These are phyloP conservation scores for Boletus sensibilis DNA, from an alignment of 768 basidiomycete species.

Conservation along the genomic window DNA sequence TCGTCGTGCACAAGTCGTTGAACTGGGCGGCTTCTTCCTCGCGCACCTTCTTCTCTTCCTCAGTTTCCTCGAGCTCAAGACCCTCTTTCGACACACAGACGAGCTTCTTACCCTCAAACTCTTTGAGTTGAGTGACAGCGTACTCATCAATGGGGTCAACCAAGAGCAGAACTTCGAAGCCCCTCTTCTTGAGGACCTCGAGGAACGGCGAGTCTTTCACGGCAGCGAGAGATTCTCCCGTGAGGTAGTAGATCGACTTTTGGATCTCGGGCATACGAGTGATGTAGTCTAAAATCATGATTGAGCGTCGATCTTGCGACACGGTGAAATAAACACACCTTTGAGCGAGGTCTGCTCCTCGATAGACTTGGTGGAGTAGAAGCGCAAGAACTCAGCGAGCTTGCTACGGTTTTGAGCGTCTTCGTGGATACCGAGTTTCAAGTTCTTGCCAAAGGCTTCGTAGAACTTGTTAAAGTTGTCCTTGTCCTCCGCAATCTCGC, in stretches of 20 bases:
- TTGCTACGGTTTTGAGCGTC: conserved; percentile 99
- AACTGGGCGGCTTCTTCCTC: conserved; percentile 84
- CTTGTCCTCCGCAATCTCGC: conserved; percentile 99
- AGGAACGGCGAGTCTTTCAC: conserved; percentile 97
- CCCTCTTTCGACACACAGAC: conserved; percentile 99
- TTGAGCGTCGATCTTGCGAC: background rate
- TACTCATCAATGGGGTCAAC: conserved; percentile 99
- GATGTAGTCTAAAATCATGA: conserved; percentile 75
- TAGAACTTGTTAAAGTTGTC: conserved; percentile 98
- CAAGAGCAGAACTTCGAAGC: conserved; percentile 95
- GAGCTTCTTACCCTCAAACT: conserved; percentile 97
- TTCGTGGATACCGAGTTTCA: conserved; percentile 99
- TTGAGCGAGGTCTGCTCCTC: conserved; percentile 95
- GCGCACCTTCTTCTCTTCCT: conserved; percentile 90
- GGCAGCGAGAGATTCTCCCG: conserved; percentile 92
- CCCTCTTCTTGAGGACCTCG: conserved; percentile 99
- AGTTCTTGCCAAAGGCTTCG: conserved; percentile 97
- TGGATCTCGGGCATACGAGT: conserved; percentile 99
- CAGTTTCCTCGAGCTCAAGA: conserved; percentile 97
- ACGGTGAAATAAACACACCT: conserved; percentile 46
- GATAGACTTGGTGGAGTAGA: conserved; percentile 90
- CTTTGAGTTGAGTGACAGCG: conserved; percentile 97
- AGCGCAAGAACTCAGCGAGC: conserved; percentile 98
- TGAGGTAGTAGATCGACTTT: conserved; percentile 99
- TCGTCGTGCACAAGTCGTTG: conserved; percentile 85